These are phyloP conservation scores for Kentomonas sorsogonicus DNA, from an alignment of 208 protist species.

Conservation along the genomic window DNA sequence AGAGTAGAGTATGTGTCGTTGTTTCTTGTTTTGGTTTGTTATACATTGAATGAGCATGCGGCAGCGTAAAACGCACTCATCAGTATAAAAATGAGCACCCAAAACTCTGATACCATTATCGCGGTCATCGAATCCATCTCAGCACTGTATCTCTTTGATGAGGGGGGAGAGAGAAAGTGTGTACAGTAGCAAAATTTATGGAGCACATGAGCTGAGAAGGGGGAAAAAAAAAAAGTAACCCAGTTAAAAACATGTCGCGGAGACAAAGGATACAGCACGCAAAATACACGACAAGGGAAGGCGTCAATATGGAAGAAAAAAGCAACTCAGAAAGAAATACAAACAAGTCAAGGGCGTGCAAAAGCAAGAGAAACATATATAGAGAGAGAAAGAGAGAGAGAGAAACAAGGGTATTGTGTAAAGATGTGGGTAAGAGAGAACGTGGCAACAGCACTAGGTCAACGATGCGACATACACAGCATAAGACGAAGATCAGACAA, in stretches of 20 bases:
- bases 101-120: not conserved
- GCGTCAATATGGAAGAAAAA: constrained; percentile 1
- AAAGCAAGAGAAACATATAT: not conserved
- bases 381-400: constrained; percentile 9
- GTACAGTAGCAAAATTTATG: constrained; percentile 4
- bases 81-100: not conserved
- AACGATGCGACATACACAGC: not conserved
- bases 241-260: not conserved
- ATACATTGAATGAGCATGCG: not conserved
- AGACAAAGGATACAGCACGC: constrained; percentile 8
- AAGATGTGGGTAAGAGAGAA: not conserved
- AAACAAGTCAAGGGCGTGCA: not conserved
- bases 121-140: not conserved
- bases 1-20: not conserved
- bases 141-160: not conserved
- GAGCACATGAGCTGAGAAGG: too few species aligned
- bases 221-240: constrained; percentile 2
- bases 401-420: not conserved
- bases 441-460: not conserved
- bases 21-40: not conserved
- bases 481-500: not conserved
- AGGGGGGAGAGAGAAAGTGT: not conserved
- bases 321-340: constrained; percentile 6
- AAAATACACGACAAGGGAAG: not conserved
- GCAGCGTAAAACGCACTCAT: not conserved